Evolutionary conservation across 257 asterid genomes (phyloP).

Genomic region (Agastache rugosa): DNA sequence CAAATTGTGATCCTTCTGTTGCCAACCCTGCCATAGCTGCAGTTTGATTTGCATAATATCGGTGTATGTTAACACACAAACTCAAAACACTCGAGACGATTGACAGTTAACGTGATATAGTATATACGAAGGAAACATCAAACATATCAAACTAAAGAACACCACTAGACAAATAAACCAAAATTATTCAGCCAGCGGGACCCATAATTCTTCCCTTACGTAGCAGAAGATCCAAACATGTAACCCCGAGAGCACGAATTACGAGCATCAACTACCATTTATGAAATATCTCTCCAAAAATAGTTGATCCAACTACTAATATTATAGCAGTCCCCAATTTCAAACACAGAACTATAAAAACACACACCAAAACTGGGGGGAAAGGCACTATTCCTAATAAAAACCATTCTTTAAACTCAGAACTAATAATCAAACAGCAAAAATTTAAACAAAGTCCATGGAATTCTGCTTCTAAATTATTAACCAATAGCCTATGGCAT

Average conservation of each 20-base stretch:
- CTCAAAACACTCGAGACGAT: not conserved
- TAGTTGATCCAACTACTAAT: not conserved
- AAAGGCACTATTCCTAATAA: not conserved
- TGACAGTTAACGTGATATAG: not conserved
- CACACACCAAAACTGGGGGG: not conserved
- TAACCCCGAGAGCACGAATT: conserved; percentile 33
- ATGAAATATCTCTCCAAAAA: conserved; percentile 18
- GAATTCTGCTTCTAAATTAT: not conserved
- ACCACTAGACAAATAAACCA: not conserved
- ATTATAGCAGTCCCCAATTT: not conserved
- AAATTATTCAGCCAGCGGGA: not conserved
- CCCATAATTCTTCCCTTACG: conserved; percentile 37
- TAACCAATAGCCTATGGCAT: not conserved
- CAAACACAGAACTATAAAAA: not conserved
- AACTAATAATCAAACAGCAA: not conserved
- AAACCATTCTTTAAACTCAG: conserved; percentile 1
- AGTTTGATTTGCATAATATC: conserved; percentile 12
- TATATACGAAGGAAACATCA: not conserved
- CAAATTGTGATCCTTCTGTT: conserved; percentile 63
- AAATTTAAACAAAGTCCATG: not conserved
- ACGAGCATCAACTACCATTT: conserved; percentile 45
- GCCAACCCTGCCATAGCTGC: conserved; percentile 61
- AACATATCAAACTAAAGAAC: not conserved
- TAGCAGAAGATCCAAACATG: conserved; percentile 55
- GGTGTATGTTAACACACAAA: conserved; percentile 6